These are phyloP conservation scores for Alternaria longipes DNA, from an alignment of 2,329 filamentous ascomycete species.

Conservation along the genomic window DNA sequence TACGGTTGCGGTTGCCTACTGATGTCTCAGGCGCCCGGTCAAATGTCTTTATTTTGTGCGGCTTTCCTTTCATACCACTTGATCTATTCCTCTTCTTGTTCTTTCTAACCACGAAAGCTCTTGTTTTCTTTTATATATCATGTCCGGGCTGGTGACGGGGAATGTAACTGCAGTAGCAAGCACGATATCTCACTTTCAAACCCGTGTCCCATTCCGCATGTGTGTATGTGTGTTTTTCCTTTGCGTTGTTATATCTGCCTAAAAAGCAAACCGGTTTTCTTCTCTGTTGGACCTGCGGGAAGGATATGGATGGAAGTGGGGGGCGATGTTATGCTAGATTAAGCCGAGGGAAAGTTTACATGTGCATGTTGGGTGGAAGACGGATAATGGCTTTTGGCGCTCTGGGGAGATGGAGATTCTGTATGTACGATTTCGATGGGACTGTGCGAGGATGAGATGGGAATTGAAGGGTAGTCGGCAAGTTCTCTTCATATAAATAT, in stretches of 20 bases:
- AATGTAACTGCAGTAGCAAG: constrained; percentile 30
- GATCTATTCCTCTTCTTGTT: not conserved
- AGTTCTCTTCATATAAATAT: constrained; percentile 8
- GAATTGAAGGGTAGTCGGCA: constrained; percentile 11
- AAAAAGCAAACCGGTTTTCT: too few species aligned
- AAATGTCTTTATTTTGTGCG: too few species aligned
- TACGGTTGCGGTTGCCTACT: constrained; percentile 1
- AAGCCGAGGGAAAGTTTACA: too few species aligned
- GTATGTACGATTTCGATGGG: constrained; percentile 16
- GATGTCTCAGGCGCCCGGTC: constrained; percentile 22
- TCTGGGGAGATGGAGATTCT: not conserved
- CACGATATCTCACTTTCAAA: too few species aligned
- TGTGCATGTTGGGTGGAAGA: constrained; percentile 13
- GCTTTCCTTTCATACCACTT: too few species aligned
- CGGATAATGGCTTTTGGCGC: constrained; percentile 13
- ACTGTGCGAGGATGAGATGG: constrained; percentile 12
- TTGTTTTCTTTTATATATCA: not conserved
- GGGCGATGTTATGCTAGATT: too few species aligned
- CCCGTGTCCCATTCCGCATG: too few species aligned
- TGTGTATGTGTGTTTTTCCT: too few species aligned
- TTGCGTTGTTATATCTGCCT: too few species aligned
- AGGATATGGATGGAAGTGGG: too few species aligned
- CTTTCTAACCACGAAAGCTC: not conserved
- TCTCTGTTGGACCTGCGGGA: too few species aligned
- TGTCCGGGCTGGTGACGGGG: constrained; percentile 23